Conservation (phyloP, 2,329 filamentous ascomycete species). For the Botryotinia narcissicola region DNA sequence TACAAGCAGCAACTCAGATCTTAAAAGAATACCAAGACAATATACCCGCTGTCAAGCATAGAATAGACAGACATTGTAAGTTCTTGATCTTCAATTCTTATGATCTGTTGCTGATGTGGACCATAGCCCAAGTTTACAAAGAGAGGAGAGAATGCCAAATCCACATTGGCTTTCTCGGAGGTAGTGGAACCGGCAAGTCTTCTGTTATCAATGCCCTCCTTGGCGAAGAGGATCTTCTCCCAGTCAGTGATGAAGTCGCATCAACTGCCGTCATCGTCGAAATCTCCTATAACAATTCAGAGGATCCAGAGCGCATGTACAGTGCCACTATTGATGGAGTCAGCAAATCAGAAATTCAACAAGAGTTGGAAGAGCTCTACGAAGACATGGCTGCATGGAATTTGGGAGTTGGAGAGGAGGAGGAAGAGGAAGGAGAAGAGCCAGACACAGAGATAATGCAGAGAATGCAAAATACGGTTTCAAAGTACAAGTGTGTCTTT, state of each 20-base stretch:
- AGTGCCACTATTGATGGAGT: no score
- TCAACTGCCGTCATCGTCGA: constrained; percentile 28
- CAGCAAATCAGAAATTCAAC: no score
- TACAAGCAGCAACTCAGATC: no score
- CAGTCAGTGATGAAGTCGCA: constrained; percentile 8
- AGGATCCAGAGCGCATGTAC: no score
- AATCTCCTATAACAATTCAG: constrained; percentile 7
- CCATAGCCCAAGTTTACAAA: neutral
- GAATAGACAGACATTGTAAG: neutral
- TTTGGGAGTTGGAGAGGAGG: no score
- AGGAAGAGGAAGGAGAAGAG: no score
- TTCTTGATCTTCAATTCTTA: no score
- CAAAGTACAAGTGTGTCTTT: neutral
- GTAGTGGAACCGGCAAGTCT: constrained; percentile 61
- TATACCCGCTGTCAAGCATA: neutral
- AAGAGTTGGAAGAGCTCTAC: no score
- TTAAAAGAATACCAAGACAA: no score
- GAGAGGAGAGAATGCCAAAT: constrained; percentile 22
- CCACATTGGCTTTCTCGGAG: constrained; percentile 49
- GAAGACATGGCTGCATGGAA: no score
- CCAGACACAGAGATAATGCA: no score
- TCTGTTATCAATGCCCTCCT: constrained; percentile 59
- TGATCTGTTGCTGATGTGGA: neutral
- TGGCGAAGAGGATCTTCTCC: constrained; percentile 21
- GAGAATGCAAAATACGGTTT: no score